Conservation (phyloP, 805 yeast genomes). For the Pichia gijzeniarum region DNA sequence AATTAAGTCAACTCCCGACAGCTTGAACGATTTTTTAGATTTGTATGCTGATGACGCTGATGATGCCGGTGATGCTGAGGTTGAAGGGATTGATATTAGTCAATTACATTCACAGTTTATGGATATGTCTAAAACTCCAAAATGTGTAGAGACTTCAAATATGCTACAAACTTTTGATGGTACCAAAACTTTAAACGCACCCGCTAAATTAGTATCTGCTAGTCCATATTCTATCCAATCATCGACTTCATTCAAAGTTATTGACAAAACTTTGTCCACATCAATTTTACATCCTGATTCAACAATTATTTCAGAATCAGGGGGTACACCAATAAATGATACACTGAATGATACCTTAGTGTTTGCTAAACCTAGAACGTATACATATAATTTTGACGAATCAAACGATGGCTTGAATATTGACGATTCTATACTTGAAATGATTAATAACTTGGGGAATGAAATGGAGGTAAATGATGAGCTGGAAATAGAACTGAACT, state of each 20-base stretch:
- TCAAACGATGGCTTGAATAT: not conserved
- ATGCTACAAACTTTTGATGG: too few species aligned
- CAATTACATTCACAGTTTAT: too few species aligned
- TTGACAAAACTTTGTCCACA: not conserved
- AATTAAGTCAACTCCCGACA: not conserved
- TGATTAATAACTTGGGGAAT: conserved; percentile 6
- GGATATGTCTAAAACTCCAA: too few species aligned
- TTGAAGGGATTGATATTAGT: too few species aligned
- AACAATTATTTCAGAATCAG: not conserved
- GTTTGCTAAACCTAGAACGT: not conserved
- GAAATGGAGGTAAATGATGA: conserved; percentile 4
- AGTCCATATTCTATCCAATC: not conserved
- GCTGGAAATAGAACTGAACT: conserved; percentile 3
- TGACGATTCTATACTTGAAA: conserved; percentile 5
- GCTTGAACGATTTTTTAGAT: conserved; percentile 7
- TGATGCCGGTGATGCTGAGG: not conserved
- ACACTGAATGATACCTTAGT: not conserved
- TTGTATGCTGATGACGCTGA: conserved; percentile 6
- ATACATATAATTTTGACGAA: not conserved
- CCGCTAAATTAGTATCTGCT: too few species aligned
- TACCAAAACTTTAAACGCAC: not conserved
- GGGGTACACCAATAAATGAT: not conserved
- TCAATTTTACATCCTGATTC: not conserved
- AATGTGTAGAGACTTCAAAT: too few species aligned
- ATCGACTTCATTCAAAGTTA: not conserved